phyloP scores from a whole-genome alignment of 208 protist genomes.

The Leptomonas pyrrhocoris region DNA sequence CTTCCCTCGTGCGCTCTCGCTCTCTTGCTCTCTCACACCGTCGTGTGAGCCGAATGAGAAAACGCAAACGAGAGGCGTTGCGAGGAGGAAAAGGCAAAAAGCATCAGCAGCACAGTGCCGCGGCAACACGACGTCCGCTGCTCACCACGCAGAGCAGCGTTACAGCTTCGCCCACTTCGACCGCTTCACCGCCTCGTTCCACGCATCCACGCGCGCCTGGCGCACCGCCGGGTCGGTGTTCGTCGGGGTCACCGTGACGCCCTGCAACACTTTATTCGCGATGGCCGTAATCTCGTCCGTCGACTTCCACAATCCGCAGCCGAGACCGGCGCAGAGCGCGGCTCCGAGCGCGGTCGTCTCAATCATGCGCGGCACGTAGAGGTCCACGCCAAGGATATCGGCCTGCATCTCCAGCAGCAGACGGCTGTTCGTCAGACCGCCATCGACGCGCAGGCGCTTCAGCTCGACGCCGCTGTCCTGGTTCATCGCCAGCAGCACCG shows the following conservation, averaged over 20 bases:
- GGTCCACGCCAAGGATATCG: slow-evolving; percentile 78
- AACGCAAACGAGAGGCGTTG: no score
- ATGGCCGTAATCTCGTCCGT: slow-evolving; percentile 48
- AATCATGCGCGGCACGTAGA: slow-evolving; percentile 68
- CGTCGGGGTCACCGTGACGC: slow-evolving; percentile 39
- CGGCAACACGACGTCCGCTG: background rate
- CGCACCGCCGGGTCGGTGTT: slow-evolving; percentile 30
- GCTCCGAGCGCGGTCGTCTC: slow-evolving; percentile 85
- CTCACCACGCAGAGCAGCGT: background rate
- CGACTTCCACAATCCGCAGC: slow-evolving; percentile 65
- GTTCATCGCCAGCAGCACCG: slow-evolving; percentile 85
- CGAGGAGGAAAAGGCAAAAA: no score
- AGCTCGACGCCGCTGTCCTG: slow-evolving; percentile 79
- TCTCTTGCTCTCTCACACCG: no score
- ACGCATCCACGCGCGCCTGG: slow-evolving; percentile 43
- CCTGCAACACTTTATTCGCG: slow-evolving; percentile 32
- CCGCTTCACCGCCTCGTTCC: slow-evolving; percentile 55
- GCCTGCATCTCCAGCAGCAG: slow-evolving; percentile 96
- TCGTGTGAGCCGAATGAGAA: no score
- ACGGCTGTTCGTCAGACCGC: slow-evolving; percentile 92
- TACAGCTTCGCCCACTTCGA: slow-evolving; percentile 79
- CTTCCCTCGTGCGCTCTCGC: no score
- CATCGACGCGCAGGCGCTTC: slow-evolving; percentile 92
- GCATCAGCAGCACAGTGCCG: no score
- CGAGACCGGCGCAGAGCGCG: slow-evolving; percentile 76